Conservation (phyloP, 345 rosid genomes). For the Hypericum androsaemum region DNA sequence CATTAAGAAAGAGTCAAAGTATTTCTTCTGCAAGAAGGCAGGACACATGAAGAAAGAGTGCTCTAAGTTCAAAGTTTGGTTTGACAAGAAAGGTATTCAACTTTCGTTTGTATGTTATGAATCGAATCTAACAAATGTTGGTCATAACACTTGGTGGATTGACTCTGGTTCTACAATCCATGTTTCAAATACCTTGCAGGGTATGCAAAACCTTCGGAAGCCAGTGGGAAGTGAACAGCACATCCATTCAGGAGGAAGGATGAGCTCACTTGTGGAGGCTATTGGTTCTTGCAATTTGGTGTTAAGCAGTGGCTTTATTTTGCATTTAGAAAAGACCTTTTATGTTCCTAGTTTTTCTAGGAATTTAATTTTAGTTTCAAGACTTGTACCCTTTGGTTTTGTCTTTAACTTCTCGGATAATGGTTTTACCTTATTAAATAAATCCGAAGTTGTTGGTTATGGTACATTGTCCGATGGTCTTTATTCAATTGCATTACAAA, state of each 20-base stretch:
- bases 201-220: background rate
- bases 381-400: background rate
- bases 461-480: background rate
- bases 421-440: background rate
- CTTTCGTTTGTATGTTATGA: slow-evolving; percentile 2
- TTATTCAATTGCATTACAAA: background rate
- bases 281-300: background rate
- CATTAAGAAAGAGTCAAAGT: background rate
- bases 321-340: background rate
- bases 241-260: background rate
- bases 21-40: background rate
- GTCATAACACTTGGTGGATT: slow-evolving; percentile 8
- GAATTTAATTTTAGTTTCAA: slow-evolving; percentile 2
- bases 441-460: background rate
- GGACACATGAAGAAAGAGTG: background rate
- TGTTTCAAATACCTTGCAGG: background rate
- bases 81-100: slow-evolving; percentile 1
- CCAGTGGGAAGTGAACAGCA: background rate
- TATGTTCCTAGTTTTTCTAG: slow-evolving; percentile 2
- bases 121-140: background rate
- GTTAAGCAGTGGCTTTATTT: slow-evolving; percentile 1
- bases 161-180: background rate
- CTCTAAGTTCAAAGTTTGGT: background rate
- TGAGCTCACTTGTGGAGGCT: background rate
- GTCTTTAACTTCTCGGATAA: background rate